These are phyloP conservation scores for Eremothecium cymbalariae DNA, from an alignment of 1,139 yeast genomes.

Conservation along the genomic window DNA sequence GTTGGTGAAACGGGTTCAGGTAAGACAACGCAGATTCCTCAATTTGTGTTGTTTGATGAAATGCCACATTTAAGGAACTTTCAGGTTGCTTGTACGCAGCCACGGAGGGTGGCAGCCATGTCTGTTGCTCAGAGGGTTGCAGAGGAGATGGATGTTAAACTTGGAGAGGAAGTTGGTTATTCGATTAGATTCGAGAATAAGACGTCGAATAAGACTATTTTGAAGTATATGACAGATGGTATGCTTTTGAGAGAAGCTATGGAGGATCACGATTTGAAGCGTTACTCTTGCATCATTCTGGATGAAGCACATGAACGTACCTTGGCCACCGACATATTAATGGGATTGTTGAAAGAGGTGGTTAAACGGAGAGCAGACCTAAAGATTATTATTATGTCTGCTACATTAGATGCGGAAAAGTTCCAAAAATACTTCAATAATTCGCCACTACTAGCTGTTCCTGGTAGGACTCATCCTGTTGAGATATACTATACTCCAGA, in stretches of 20 bases:
- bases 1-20: conserved; percentile 99
- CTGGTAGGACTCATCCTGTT: conserved; percentile 97
- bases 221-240: conserved; percentile 98
- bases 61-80: conserved; percentile 73
- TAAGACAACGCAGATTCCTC: conserved; percentile 95
- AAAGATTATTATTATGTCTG: conserved; percentile 92
- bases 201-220: conserved; percentile 67
- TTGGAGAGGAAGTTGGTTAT: conserved; percentile 93
- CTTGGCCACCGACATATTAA: conserved; percentile 87
- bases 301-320: conserved; percentile 99
- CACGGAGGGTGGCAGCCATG: conserved; percentile 97
- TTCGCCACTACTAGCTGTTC: conserved; percentile 92
- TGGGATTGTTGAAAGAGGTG: conserved; percentile 88
- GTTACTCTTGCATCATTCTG: conserved; percentile 82
- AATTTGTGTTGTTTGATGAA: conserved; percentile 87
- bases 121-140: conserved; percentile 95
- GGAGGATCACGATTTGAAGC: conserved; percentile 79
- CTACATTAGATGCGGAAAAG: conserved; percentile 94
- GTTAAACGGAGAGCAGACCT: conserved; percentile 74
- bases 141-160: conserved; percentile 84
- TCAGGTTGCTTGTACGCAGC: conserved; percentile 94
- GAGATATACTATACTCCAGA: conserved; percentile 96
- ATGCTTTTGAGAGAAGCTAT: conserved; percentile 95
- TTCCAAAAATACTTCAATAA: conserved; percentile 82
- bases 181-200: conserved; percentile 88